Base-by-base conservation (phyloP, 2,329 filamentous ascomycete species). In the Fusarium pseudoanthophilum region DNA sequence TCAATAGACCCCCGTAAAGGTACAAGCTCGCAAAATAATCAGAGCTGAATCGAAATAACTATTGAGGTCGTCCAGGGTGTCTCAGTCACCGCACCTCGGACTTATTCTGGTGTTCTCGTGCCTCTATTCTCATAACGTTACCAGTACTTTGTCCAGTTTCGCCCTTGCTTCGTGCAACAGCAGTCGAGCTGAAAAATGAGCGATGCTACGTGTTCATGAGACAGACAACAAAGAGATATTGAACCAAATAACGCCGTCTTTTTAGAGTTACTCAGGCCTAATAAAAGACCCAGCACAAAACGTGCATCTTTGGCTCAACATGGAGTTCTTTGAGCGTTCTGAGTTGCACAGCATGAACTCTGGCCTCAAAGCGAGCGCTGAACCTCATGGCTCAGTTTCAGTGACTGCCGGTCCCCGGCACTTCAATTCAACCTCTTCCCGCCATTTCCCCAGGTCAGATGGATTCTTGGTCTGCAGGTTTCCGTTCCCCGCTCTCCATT, bases 361-460 rank as follows among this genome's bases (percentile, higher is more conserved):
- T 68, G 32, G 39, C n/a, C 45, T 45, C 30, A 55, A 61, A 39
- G 58, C 36, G 7, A 39, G 58, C 36, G 7, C 34, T 21, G 39
- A 43, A 30, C 37, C 42, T 46, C 37, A 34, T 52, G 37, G n/a
- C 30, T 34, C 15, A 48, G 48, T 63, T 60, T 52, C 65, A 67
- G 43, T 42, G 51, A 58, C 62, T 52, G 62, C 67, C 67, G 67
- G 55, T 32, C 42, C 36, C 55, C 56, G 56, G 67, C 56, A 68
- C 37, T 62, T 71, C 32, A 30, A 21, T 34, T 32, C 39, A 48
- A 24, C 56, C 28, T 42, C 21, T 62, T 64, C 59, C 49, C 40
- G 53, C 37, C 21, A 32, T 34, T 58, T 49, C 30, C 52, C 64
- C 57, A 57, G 36, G 15, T 48, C 34, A 59, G 55, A 58, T 49